These are phyloP conservation scores for Verbascum thapsus DNA, from an alignment of 257 asterid species.

Conservation along the genomic window DNA sequence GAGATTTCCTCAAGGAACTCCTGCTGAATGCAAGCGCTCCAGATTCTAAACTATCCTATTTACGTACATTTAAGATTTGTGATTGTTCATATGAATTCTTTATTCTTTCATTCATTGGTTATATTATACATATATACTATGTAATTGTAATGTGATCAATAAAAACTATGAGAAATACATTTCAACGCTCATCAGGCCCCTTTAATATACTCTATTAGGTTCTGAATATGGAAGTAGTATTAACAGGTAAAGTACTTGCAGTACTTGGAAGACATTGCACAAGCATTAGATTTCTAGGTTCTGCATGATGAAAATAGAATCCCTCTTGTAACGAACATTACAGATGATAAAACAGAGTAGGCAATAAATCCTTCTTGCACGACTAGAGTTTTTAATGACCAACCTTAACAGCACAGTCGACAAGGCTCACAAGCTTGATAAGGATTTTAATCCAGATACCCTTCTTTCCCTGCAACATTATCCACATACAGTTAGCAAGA, in stretches of 20 bases:
- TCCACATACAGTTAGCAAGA: slow-evolving; percentile 12
- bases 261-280: slow-evolving; percentile 78
- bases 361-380: background rate
- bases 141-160: too few relatives aligned
- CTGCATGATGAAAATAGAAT: slow-evolving; percentile 94
- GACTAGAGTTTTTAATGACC: slow-evolving; percentile 19
- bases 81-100: too few relatives aligned
- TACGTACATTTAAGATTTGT: too few relatives aligned
- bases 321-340: slow-evolving; percentile 68
- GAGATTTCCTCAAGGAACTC: slow-evolving; percentile 28
- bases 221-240: too few relatives aligned
- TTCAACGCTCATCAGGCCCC: too few relatives aligned
- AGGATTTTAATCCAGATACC: slow-evolving; percentile 96
- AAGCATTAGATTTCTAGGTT: slow-evolving; percentile 87
- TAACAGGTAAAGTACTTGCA: slow-evolving; percentile 71
- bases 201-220: too few relatives aligned
- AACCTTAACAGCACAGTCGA: slow-evolving; percentile 86
- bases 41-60: slow-evolving; percentile 27
- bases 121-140: too few relatives aligned
- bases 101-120: too few relatives aligned
- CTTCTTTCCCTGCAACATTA: slow-evolving; percentile 73
- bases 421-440: slow-evolving; percentile 80
- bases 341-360: slow-evolving; percentile 3
- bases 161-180: too few relatives aligned
- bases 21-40: slow-evolving; percentile 31